Base-by-base conservation (phyloP, 2,329 filamentous ascomycete species). In the Chaetomiaceae sp. region DNA sequence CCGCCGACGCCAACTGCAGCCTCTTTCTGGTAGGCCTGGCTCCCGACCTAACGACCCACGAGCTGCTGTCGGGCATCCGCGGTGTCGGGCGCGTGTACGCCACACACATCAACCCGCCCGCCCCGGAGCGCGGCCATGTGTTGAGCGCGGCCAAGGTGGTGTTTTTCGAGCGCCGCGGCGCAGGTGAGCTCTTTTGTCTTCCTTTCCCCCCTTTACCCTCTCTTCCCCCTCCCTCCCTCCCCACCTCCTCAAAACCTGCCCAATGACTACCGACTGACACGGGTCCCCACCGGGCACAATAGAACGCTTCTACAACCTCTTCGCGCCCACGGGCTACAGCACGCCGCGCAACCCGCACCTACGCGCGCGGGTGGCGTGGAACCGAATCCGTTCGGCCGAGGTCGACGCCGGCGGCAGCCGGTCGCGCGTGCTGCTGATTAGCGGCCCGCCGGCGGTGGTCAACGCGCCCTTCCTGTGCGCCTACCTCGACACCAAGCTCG, bases 21-120 rank as follows among this genome's bases (percentile, higher is more conserved):
- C 61, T 79, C 1, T 79, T 74, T 69, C 52, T 80, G 20, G 74
- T 70, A 2, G 72, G 74, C 40, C 65, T 80, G 0, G 72, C 75
- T 0, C 63, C 69, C 0, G 51, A 65, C 42, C 59, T 73, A 34
- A 68, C 63, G 2, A 65, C 70, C 33, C 52, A 59, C 20, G 63
- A 70, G 52, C 70, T 79, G 1, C 68, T 79, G 1, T 47, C 55
- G 1, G 51, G 62, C 3, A 68, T 79, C 35, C 65, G 67, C 10
- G 56, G 64, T 49, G 62, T 71, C 24, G 76, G 76, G 2, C 74
- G 76, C 45, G 60, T 79, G 10, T 78, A 65, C 56, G 72, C 73
- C 37, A 65, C 65, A 2, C 71, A 72, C 47, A 72, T 80, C 62
- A 79, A 77, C 62, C 58, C 60, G 2, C 72, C 74, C 0, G 66